Evolutionary conservation across 176 grass and related monocot species (phyloP).

Genomic region (Oryza punctata): DNA sequence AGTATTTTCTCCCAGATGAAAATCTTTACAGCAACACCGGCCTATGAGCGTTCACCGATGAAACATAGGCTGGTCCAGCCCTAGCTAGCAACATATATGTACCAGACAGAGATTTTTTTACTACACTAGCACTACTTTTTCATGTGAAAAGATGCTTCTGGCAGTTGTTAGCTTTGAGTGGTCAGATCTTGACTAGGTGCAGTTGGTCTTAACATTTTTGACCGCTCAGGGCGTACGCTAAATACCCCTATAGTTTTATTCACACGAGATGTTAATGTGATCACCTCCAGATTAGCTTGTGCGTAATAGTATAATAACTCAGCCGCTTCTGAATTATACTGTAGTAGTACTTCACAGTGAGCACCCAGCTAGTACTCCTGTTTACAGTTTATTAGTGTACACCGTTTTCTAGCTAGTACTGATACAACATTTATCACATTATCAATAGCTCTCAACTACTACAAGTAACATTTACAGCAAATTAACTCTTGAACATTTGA

Average conservation of each 20-base stretch:
- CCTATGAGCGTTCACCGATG: neutral
- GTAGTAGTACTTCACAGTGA: no score
- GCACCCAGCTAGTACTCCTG: no score
- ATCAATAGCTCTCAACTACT: neutral
- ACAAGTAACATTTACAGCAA: neutral
- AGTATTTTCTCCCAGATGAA: conserved; percentile 15
- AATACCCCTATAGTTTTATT: conserved; percentile 34
- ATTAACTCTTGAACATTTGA: neutral
- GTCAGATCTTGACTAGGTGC: conserved; percentile 61
- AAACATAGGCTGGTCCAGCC: conserved; percentile 47
- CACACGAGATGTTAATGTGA: neutral
- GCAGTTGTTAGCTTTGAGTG: conserved; percentile 38
- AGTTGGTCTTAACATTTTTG: conserved; percentile 13
- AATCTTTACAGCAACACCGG: neutral
- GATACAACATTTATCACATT: neutral
- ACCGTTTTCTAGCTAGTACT: neutral
- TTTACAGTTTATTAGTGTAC: neutral
- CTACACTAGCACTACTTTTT: neutral
- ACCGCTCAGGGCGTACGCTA: conserved; percentile 7
- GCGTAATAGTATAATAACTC: neutral
- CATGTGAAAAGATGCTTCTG: conserved; percentile 60
- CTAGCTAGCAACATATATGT: conserved; percentile 2
- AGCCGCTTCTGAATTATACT: neutral
- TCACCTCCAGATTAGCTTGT: neutral
- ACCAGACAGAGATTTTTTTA: conserved; percentile 31